These are phyloP conservation scores for slime mould (Dictyostelium discoideum) DNA, from an alignment of 78 protist species.

Conservation along the genomic window dicty_2.7 NC_007089.4:2282501-2283000, in stretches of 20 bases:
- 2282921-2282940: background rate
- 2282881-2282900: background rate
- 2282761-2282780: background rate
- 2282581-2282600: background rate
- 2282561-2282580: background rate
- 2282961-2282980: background rate
- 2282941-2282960: background rate
- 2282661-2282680: background rate
- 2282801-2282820: background rate
- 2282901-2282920: background rate
- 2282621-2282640: background rate
- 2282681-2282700: background rate
- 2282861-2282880: background rate
- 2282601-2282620: slow-evolving; percentile 4
- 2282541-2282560: background rate
- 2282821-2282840: background rate
- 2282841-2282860: background rate
- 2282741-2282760: background rate
- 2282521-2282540: background rate
- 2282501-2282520: background rate
- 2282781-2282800: background rate
- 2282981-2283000: background rate
- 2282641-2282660: background rate
- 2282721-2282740: background rate
- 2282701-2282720: too few relatives aligned